Conservation (phyloP, 2,329 filamentous ascomycete species). For the Sporothrix luriei region DNA sequence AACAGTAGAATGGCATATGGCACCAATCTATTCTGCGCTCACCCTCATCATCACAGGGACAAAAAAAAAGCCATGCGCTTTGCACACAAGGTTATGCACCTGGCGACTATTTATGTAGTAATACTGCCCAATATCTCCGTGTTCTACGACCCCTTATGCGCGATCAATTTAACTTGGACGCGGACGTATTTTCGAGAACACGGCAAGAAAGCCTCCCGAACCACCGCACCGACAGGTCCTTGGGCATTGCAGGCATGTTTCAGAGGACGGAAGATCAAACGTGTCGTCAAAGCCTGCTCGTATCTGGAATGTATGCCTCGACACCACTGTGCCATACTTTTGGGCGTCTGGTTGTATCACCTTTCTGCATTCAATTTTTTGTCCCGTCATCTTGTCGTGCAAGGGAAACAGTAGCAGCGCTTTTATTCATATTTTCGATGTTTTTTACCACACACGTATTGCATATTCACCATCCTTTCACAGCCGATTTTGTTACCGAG, state of each 20-base stretch:
- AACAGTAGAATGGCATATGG: too few species aligned
- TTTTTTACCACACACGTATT: too few species aligned
- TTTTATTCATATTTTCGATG: neutral
- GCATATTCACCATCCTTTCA: too few species aligned
- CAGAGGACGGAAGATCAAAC: slow-evolving; percentile 24
- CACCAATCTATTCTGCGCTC: too few species aligned
- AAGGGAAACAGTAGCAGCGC: neutral
- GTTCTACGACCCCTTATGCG: neutral
- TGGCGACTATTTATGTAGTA: too few species aligned
- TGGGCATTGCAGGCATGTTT: slow-evolving; percentile 9
- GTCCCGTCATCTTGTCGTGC: neutral
- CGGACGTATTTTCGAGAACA: slow-evolving; percentile 10
- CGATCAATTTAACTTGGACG: neutral
- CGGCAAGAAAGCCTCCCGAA: neutral
- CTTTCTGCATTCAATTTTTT: too few species aligned
- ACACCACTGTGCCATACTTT: too few species aligned
- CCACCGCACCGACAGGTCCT: neutral
- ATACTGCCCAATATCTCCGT: neutral
- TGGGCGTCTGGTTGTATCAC: too few species aligned
- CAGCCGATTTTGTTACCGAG: too few species aligned
- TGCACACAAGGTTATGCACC: neutral
- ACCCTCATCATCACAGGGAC: too few species aligned
- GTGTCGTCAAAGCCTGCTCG: slow-evolving; percentile 4
- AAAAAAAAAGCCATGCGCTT: too few species aligned
- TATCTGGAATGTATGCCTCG: neutral